Percentiles rank a stretch among this genome's conserved stretches.
These are phyloP conservation scores for Botrytis squamosa DNA, from an alignment of 2,329 filamentous ascomycete species.

Conservation along the genomic window DNA sequence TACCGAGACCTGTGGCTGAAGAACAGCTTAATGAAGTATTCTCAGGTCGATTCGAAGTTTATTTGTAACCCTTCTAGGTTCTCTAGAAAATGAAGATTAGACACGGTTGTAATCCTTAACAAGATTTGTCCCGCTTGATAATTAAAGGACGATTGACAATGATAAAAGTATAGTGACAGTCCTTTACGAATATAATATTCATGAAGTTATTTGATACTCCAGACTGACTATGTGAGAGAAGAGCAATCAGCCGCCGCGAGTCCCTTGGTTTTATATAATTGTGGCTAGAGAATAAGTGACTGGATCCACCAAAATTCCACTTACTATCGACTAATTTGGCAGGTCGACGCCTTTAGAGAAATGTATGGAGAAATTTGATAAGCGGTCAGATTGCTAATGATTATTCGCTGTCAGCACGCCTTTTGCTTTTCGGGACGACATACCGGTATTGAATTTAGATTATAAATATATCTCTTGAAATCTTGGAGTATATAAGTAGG, in stretches of 20 bases:
- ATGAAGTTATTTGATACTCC: background rate
- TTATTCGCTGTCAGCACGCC: background rate
- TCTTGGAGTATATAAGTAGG: background rate
- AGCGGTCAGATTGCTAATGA: background rate
- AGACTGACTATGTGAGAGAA: background rate
- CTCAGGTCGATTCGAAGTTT: background rate
- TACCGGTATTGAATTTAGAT: background rate
- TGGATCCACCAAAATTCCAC: background rate
- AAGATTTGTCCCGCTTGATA: background rate
- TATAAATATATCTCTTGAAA: background rate
- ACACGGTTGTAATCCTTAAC: background rate
- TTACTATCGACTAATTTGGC: background rate
- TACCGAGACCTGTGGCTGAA: background rate
- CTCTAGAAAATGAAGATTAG: background rate
- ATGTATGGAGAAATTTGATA: constrained; percentile 2
- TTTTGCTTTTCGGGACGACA: background rate
- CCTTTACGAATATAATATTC: background rate
- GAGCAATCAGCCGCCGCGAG: background rate
- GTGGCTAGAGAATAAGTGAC: background rate
- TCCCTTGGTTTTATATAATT: background rate
- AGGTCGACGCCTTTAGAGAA: background rate
- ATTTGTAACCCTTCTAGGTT: background rate
- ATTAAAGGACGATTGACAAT: rapidly evolving
- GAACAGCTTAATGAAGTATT: background rate
- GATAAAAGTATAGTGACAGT: background rate